A percentile compares a stretch with the other conserved stretches of the same genome.
phyloP scores from a whole-genome alignment of 2,329 filamentous ascomycete species.

The Dothideomycetes sp. region DNA sequence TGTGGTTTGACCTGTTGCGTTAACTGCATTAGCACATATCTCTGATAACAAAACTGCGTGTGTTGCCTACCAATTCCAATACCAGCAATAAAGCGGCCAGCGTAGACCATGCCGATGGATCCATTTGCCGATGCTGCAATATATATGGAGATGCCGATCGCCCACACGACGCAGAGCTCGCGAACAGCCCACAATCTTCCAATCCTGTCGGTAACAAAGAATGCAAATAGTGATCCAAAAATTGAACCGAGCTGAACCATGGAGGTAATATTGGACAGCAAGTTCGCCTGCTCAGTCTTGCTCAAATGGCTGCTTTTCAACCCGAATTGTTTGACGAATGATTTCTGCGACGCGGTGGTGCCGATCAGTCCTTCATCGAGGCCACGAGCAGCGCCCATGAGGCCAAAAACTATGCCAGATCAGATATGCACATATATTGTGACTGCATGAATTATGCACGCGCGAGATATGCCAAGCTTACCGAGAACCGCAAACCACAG shows the following conservation, averaged over 20 bases:
- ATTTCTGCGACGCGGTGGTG: conserved; percentile 43
- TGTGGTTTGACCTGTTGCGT: conserved; percentile 40
- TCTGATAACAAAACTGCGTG: no score
- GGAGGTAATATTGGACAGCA: conserved; percentile 54
- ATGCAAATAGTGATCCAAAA: conserved; percentile 52
- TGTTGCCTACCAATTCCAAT: conserved; percentile 29
- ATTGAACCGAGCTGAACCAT: conserved; percentile 77
- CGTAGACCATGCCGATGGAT: conserved; percentile 22
- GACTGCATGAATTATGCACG: neutral
- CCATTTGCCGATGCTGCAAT: conserved; percentile 32
- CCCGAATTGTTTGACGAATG: conserved; percentile 51
- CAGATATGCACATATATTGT: conserved; percentile 3
- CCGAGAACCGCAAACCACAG: conserved; percentile 63
- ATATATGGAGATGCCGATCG: conserved; percentile 25
- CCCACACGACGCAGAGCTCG: conserved; percentile 18
- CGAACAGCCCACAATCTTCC: conserved; percentile 20
- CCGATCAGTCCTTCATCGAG: conserved; percentile 70
- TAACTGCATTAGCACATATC: no score
- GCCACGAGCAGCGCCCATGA: conserved; percentile 67
- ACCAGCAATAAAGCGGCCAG: conserved; percentile 30
- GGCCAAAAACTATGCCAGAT: conserved; percentile 17
- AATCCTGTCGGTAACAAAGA: conserved; percentile 21
- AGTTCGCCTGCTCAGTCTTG: conserved; percentile 53
- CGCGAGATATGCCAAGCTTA: conserved; percentile 10
- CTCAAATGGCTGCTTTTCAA: conserved; percentile 42